phyloP scores from a whole-genome alignment of 768 basidiomycete genomes.

The Chlorophyllum brunneum region DNA sequence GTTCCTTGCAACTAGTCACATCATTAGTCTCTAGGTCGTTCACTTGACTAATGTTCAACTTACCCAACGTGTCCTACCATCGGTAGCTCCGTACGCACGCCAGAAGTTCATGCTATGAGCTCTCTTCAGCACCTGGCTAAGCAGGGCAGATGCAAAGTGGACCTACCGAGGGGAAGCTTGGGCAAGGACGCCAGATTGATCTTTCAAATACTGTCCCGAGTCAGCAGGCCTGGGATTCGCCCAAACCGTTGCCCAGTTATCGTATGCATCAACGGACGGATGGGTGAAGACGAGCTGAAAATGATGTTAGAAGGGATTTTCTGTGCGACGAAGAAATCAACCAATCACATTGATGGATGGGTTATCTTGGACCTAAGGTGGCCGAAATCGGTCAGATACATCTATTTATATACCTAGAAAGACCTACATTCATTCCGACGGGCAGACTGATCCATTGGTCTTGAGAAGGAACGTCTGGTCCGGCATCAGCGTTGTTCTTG shows the following conservation, averaged over 20 bases:
- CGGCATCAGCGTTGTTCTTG: too few species aligned
- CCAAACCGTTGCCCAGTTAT: constrained; percentile 65
- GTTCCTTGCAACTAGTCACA: constrained; percentile 56
- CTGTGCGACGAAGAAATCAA: too few species aligned
- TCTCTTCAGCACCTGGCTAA: too few species aligned
- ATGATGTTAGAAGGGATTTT: too few species aligned
- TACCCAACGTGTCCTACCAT: constrained; percentile 47
- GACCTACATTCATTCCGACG: constrained; percentile 51
- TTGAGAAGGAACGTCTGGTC: constrained; percentile 42
- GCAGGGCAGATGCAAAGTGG: too few species aligned
- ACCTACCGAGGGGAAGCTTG: constrained; percentile 49
- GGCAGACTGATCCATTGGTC: constrained; percentile 55
- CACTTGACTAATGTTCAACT: constrained; percentile 16
- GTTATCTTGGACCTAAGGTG: constrained; percentile 53
- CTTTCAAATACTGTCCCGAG: constrained; percentile 46
- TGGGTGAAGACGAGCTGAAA: constrained; percentile 67
- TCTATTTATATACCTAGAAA: too few species aligned
- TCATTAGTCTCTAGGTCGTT: too few species aligned
- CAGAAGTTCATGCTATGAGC: constrained; percentile 66
- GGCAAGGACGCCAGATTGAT: constrained; percentile 53
- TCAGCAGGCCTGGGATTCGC: constrained; percentile 50
- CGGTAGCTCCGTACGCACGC: constrained; percentile 45
- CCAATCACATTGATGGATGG: constrained; percentile 60
- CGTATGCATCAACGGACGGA: constrained; percentile 57
- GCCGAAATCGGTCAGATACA: too few species aligned